phyloP scores from a whole-genome alignment of 2,329 filamentous ascomycete genomes.

The Aspergillus felis region DNA sequence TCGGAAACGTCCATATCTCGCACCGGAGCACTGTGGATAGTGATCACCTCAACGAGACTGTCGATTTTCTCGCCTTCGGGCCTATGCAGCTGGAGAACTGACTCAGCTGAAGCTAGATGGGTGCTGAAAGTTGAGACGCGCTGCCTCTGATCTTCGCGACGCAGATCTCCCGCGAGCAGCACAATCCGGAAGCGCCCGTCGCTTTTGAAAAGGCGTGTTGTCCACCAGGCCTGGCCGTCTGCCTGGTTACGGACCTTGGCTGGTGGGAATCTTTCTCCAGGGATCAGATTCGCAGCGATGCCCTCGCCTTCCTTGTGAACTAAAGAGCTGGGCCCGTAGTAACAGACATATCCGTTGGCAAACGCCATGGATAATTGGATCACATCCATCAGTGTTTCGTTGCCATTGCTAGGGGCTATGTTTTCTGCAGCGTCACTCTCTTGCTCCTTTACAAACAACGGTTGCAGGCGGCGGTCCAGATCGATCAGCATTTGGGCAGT shows the following conservation, averaged over 20 bases:
- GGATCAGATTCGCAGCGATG: constrained; percentile 1
- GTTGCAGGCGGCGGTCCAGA: constrained; percentile 47
- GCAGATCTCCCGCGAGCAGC: constrained; percentile 60
- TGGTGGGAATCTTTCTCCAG: constrained; percentile 19
- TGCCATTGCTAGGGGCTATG: neutral
- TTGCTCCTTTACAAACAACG: constrained; percentile 3
- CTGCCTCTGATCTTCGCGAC: constrained; percentile 39
- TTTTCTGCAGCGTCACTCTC: constrained; percentile 1
- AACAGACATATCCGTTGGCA: constrained; percentile 3
- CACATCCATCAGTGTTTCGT: neutral
- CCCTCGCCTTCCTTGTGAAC: constrained; percentile 1
- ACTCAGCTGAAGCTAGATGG: constrained; percentile 27
- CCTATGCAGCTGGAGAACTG: constrained; percentile 44
- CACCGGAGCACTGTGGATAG: constrained; percentile 55
- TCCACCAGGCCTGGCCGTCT: constrained; percentile 12
- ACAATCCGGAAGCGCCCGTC: constrained; percentile 35
- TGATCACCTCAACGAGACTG: constrained; percentile 56
- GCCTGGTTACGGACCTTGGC: constrained; percentile 16
- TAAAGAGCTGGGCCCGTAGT: constrained; percentile 3
- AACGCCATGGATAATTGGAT: neutral
- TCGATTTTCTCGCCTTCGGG: constrained; percentile 37
- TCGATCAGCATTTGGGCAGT: constrained; percentile 64
- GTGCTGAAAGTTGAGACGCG: constrained; percentile 48
- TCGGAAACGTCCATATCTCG: constrained; percentile 49
- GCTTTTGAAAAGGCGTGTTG: constrained; percentile 23